phyloP scores from a whole-genome alignment of 2,329 filamentous ascomycete species.

The Lecanicillium sp. region DNA sequence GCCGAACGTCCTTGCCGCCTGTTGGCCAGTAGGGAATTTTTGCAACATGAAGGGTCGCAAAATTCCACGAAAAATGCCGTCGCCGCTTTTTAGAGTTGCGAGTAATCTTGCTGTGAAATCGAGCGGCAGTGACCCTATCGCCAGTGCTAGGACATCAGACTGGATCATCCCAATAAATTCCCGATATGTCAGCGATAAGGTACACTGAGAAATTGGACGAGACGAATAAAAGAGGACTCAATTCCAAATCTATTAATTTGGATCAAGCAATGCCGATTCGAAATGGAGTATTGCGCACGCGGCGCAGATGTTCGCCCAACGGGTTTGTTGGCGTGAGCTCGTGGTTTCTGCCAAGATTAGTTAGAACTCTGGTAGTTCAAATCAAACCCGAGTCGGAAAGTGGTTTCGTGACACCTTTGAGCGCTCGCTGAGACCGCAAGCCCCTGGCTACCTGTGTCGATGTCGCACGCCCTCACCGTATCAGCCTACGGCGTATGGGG shows the following conservation, averaged over 20 bases:
- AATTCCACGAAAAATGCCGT: neutral
- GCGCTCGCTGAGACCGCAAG: neutral
- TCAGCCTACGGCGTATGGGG: too few relatives aligned
- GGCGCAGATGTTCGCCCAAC: too few relatives aligned
- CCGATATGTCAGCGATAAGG: neutral
- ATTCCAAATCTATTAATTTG: too few relatives aligned
- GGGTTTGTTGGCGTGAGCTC: too few relatives aligned
- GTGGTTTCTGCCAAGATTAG: too few relatives aligned
- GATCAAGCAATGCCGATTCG: too few relatives aligned
- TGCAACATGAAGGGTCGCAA: slow-evolving; percentile 7
- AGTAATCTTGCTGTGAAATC: neutral
- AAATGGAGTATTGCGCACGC: too few relatives aligned
- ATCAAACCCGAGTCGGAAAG: neutral
- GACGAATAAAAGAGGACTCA: neutral
- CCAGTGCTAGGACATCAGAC: neutral
- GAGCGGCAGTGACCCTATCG: neutral
- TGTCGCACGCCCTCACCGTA: neutral
- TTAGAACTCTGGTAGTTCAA: neutral
- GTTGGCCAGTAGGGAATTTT: slow-evolving; percentile 2
- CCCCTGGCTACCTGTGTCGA: neutral
- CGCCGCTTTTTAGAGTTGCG: slow-evolving; percentile 9
- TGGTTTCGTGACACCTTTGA: slow-evolving; percentile 1
- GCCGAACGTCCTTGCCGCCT: slow-evolving; percentile 5
- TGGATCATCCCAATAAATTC: slow-evolving; percentile 6
- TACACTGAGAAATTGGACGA: neutral